These are phyloP conservation scores for Trichoderma citrinoviride DNA, from an alignment of 2,329 filamentous ascomycete genomes.

Conservation along the genomic window DNA sequence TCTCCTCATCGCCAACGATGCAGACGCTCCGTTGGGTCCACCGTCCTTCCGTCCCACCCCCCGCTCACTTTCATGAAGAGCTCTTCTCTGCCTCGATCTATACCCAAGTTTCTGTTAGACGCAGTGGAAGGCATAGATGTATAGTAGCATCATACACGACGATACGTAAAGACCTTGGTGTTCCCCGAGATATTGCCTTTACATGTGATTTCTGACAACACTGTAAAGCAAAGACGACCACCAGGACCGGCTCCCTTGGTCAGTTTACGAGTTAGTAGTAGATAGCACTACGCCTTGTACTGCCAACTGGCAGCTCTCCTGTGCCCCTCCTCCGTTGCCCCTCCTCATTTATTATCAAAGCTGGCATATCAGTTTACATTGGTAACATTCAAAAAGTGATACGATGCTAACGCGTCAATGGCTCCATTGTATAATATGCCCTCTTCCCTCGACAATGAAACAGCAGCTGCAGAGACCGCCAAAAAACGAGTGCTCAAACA, in stretches of 20 bases:
- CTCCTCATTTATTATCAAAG: not conserved
- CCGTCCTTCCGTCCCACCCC: not conserved
- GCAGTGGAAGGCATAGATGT: not conserved
- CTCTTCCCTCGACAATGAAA: not conserved
- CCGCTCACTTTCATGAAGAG: no score
- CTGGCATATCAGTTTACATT: not conserved
- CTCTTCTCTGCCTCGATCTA: not conserved
- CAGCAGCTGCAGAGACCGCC: not conserved
- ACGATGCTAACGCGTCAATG: slow-evolving; percentile 5
- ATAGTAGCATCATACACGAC: not conserved
- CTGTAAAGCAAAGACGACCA: not conserved
- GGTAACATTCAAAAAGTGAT: slow-evolving; percentile 10
- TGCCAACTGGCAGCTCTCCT: not conserved
- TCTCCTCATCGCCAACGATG: slow-evolving; percentile 12
- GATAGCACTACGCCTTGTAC: not conserved
- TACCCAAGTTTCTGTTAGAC: not conserved
- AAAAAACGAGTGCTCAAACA: not conserved
- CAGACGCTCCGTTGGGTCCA: slow-evolving; percentile 10
- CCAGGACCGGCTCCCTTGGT: not conserved
- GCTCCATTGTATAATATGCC: not conserved
- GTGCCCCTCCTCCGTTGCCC: slow-evolving; percentile 1
- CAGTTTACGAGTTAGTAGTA: no score
- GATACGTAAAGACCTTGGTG: not conserved
- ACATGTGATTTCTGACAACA: slow-evolving; percentile 10
- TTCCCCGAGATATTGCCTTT: not conserved